These are phyloP conservation scores for Moesziomyces sp. DNA, from an alignment of 1,284 basidiomycete species.

Conservation along the genomic window DNA sequence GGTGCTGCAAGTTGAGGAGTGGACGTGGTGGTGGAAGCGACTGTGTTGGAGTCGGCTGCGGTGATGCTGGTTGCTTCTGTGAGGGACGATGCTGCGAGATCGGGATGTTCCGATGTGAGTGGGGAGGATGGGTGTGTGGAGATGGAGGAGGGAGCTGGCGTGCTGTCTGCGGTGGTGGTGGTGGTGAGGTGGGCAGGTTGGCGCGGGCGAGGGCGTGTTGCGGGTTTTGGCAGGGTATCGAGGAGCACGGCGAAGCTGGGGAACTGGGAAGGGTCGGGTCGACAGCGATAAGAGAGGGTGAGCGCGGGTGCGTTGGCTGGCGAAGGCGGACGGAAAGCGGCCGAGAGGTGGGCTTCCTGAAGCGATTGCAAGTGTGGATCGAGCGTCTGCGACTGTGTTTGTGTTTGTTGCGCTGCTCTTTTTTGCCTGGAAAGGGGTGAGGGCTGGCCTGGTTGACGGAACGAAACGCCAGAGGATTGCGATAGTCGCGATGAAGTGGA, in stretches of 20 bases:
- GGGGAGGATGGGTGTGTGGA: conserved; percentile 40
- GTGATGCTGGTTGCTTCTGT: conserved; percentile 45
- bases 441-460: conserved; percentile 10
- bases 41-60: conserved; percentile 12
- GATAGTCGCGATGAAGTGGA: conserved; percentile 2
- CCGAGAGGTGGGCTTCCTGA: conserved; percentile 13
- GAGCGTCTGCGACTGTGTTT: background rate
- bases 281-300: conserved; percentile 46
- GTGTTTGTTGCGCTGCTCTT: conserved; percentile 13
- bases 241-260: conserved; percentile 30
- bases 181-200: background rate
- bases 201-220: conserved; percentile 1
- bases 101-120: conserved; percentile 27
- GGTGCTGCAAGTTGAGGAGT: conserved; percentile 22
- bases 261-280: conserved; percentile 21
- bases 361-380: conserved; percentile 23
- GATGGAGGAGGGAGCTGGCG: conserved; percentile 39
- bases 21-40: conserved; percentile 11
- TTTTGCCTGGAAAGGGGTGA: conserved; percentile 23
- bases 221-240: conserved; percentile 17
- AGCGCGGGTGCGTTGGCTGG: conserved; percentile 43
- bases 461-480: conserved; percentile 1
- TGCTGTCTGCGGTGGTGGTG: conserved; percentile 16
- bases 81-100: conserved; percentile 37
- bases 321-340: conserved; percentile 40